Base-by-base conservation (phyloP, 1,139 yeast species). In the Taphrina wiesneri region DNA sequence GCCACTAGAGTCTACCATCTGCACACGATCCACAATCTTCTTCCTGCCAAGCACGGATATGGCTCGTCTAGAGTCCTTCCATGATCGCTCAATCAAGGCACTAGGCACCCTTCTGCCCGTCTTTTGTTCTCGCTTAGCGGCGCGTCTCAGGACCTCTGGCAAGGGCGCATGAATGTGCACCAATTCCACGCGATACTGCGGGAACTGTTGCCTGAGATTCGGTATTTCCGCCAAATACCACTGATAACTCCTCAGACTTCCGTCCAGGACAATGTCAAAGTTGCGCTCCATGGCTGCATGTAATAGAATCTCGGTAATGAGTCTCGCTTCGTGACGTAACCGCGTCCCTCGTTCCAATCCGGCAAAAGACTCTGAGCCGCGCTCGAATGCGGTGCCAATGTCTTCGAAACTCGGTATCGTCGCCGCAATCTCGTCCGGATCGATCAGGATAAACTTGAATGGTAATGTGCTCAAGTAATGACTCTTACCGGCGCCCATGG, bases 21-120 rank as follows among this genome's bases (percentile, higher is more conserved):
- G 56, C 43, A 60, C 64, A 15, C 64, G 56, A 28, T 60, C 64
- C n/a, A 60, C 64, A 49, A 60, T 49, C 45, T 60, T 60, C 30
- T 51, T 52, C 43, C 64, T 26, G 11, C 64, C 64, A 21, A 60
- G 64, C 41, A 60, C 64, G 15, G 57, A 51, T 30, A 60, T 60
- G 51, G 64, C 64, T 6, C 64, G 56, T 9, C 64, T 19, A 39
- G 64, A 60, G 45, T 60, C 64, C 43, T 60, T 60, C 64, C 64
- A 60, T 5, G 64, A 60, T 39, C 64, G 52, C 39, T 60, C 64
- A 51, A 60, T 60, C 57, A 60, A 17, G 7, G 64, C 32, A 1
- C 32, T 26, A 2, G 64, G 64, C 17, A 60, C 64, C 19, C 28
- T 45, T 15, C 64, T 23, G 21, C 64, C 64, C 41, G 64, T 60